Percentiles rank a stretch among this genome's conserved stretches.
Evolutionary conservation across 2,329 filamentous ascomycete genomes (phyloP).

Genomic region (Pseudocercospora eumusae): DNA sequence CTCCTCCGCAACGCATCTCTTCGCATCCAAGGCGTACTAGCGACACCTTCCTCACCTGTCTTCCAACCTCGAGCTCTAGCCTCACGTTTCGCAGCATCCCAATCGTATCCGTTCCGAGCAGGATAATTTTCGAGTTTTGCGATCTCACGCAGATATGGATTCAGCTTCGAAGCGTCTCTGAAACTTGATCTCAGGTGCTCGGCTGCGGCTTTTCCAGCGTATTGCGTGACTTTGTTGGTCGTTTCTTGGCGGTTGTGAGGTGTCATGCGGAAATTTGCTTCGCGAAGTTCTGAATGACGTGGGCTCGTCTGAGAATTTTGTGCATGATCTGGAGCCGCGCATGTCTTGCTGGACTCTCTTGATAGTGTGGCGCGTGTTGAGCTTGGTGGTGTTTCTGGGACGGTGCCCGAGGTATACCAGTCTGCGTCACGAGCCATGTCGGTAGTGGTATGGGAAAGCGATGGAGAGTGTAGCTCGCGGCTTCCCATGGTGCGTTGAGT

Average conservation of each 20-base stretch:
- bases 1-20: background rate
- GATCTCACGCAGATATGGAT: constrained; percentile 16
- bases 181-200: background rate
- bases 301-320: background rate
- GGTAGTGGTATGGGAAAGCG: background rate
- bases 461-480: no score
- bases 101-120: constrained; percentile 4
- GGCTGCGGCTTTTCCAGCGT: constrained; percentile 5
- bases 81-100: constrained; percentile 4
- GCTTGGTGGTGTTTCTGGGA: constrained; percentile 4
- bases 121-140: constrained; percentile 5
- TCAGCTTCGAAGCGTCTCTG: background rate
- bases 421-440: background rate
- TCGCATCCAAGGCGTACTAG: background rate
- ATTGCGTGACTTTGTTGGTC: background rate
- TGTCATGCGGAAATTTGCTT: background rate
- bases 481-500: background rate
- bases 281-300: background rate
- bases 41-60: background rate
- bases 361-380: background rate
- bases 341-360: background rate
- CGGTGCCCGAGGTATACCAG: background rate
- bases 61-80: constrained; percentile 1
- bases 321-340: background rate
- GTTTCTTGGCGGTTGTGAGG: background rate